Percentiles rank a stretch among this genome's conserved stretches.
Conservation (phyloP, 441 rosid species). For the Isatis lusitanica region DNA sequence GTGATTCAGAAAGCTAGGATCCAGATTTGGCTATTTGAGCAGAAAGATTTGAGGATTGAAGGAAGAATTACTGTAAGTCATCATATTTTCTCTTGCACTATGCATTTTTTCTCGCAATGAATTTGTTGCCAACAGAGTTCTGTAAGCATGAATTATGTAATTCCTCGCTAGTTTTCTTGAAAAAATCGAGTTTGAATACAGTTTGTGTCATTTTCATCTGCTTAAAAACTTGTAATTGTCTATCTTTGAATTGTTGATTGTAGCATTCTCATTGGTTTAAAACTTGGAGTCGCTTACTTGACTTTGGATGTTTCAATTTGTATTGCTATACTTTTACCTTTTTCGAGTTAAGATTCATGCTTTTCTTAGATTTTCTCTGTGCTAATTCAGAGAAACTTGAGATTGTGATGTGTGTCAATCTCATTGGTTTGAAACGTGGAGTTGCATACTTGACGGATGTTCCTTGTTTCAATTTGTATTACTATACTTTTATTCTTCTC, state of each 20-base stretch:
- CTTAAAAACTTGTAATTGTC: background rate
- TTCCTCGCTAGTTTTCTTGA: too few species aligned
- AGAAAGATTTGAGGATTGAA: conserved; percentile 87
- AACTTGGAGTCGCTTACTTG: background rate
- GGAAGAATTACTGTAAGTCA: conserved; percentile 86
- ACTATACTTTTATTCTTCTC: background rate
- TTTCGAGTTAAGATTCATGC: background rate
- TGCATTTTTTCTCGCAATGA: too few species aligned
- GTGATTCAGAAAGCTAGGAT: conserved; percentile 78
- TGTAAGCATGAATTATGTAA: too few species aligned
- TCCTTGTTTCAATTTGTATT: background rate
- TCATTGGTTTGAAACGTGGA: background rate
- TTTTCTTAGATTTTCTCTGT: background rate
- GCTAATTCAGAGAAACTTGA: background rate
- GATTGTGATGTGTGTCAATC: background rate
- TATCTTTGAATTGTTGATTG: background rate
- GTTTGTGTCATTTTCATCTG: background rate
- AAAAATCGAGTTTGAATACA: too few species aligned
- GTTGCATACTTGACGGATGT: background rate
- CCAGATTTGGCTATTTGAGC: conserved; percentile 95
- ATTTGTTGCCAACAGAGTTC: too few species aligned
- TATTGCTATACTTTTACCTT: background rate
- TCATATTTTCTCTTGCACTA: background rate
- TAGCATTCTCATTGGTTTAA: background rate
- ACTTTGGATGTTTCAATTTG: background rate